Evolutionary conservation across 768 basidiomycete species (phyloP), one percentile per base, ranked within the genome.

Genomic region (Ramaria rubella): DNA sequence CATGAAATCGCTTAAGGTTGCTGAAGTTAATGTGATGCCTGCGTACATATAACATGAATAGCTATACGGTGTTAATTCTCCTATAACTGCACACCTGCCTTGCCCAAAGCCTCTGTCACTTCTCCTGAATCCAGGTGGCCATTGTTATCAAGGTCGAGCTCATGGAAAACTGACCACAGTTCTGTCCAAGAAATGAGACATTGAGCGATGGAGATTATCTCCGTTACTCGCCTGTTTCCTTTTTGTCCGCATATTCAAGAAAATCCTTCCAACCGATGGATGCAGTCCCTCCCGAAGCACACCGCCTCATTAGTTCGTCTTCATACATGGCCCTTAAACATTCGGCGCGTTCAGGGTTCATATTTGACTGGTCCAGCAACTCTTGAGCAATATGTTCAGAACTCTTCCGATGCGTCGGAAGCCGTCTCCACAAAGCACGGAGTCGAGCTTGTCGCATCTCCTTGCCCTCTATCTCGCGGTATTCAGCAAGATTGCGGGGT

Each of bases 101-200:
- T 82, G 51, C 73, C 70, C 44, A 95, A 72, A 3, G 86, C 85
- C n/a, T 74, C 61, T 36, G 73, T 66, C 57, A 88, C 72, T 64
- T 87, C 87, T 15, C 72, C 69, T 7, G 79, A 73, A 64, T 94
- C 91, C 29, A 96, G 69, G 55, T 80, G 81, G 7, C 91, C 93
- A 70, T 96, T 90, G 26, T 87, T 81, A 65, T 96, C 92, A 59
- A 92, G 74, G 72, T 95, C 94, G 49, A 96, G 79, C 63, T 94
- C 88, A 65, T 90, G 90, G 70, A 96, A 96, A 55, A 94, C 84
- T 50, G 81, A 76, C 94, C 94, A 96, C 21, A 96, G 76, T 70
- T 95, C 93, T 91, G 57, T 49, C 42, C 56, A 51, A 44, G 54
- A 50, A 31, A 58, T 19, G 49, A 60, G 42, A 59, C 50, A 58